Evolutionary conservation across 257 asterid species (phyloP).

Genomic region (Henckelia pumila): DNA sequence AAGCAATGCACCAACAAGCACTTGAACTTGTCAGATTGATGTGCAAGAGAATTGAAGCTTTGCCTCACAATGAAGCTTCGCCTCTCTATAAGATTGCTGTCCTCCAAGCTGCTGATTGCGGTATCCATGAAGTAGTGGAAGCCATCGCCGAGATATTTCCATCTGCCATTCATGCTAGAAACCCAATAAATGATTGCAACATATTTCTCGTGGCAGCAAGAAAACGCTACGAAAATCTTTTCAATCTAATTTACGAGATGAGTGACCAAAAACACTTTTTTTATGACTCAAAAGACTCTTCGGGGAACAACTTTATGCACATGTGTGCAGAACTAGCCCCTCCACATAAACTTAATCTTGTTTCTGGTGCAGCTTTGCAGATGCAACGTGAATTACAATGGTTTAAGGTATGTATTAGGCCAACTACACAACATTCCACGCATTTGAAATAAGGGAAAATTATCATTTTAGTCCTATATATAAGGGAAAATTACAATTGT

Average conservation of each 20-base stretch:
- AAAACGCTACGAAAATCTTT: conserved; percentile 12
- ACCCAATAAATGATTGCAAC: neutral
- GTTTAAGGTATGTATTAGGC: conserved; percentile 12
- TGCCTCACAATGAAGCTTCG: neutral
- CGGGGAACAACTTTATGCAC: conserved; percentile 1
- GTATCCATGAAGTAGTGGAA: conserved; percentile 10
- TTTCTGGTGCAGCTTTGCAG: conserved; percentile 1
- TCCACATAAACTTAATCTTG: neutral
- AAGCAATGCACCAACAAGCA: neutral
- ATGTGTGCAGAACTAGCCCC: conserved; percentile 7
- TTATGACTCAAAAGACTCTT: neutral
- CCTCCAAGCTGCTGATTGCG: conserved; percentile 12
- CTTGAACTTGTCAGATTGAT: neutral
- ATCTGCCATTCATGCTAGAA: neutral
- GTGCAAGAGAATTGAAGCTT: conserved; percentile 5
- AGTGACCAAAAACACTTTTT: neutral
- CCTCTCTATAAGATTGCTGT: neutral
- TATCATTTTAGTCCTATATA: too few species aligned
- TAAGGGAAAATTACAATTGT: too few species aligned
- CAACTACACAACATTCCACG: too few species aligned
- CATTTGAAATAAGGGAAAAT: too few species aligned
- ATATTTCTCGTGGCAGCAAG: conserved; percentile 11
- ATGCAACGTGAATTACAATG: conserved; percentile 20
- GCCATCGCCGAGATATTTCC: conserved; percentile 10
- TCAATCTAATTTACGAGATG: conserved; percentile 3